These are phyloP conservation scores for Jaapia argillacea DNA, from an alignment of 768 basidiomycete genomes.

Conservation along the genomic window DNA sequence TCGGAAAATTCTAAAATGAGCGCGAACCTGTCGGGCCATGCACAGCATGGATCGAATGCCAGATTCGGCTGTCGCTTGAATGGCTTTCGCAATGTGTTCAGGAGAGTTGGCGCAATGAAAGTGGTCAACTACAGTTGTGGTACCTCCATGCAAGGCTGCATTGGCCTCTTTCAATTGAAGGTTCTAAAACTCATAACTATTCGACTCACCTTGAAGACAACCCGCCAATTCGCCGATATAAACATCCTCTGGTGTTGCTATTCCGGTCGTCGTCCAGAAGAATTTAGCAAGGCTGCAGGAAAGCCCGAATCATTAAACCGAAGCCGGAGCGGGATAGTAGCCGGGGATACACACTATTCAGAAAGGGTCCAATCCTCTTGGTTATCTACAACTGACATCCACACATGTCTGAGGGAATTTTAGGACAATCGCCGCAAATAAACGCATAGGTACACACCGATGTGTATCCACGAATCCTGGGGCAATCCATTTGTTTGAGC, in stretches of 20 bases:
- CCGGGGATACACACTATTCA: constrained; percentile 18
- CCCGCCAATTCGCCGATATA: constrained; percentile 20
- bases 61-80: constrained; percentile 16
- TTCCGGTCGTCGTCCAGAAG: constrained; percentile 2
- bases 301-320: neutral
- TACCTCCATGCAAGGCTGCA: constrained; percentile 15
- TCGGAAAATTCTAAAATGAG: constrained; percentile 5
- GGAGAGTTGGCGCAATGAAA: constrained; percentile 17
- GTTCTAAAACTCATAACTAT: neutral
- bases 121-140: constrained; percentile 23
- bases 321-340: no score
- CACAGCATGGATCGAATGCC: constrained; percentile 18
- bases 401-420: constrained; percentile 12
- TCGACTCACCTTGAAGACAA: constrained; percentile 13
- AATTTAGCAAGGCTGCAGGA: constrained; percentile 6
- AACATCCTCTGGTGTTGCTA: constrained; percentile 15
- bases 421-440: neutral
- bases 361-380: constrained; percentile 10
- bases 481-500: constrained; percentile 17
- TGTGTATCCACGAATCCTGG: constrained; percentile 23
- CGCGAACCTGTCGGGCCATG: constrained; percentile 14
- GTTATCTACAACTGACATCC: constrained; percentile 17
- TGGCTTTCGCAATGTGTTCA: constrained; percentile 14
- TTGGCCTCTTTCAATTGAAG: neutral
- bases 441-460: constrained; percentile 10